These are phyloP conservation scores for Ehretia macrophylla DNA, from an alignment of 257 asterid species.

Conservation along the genomic window DNA sequence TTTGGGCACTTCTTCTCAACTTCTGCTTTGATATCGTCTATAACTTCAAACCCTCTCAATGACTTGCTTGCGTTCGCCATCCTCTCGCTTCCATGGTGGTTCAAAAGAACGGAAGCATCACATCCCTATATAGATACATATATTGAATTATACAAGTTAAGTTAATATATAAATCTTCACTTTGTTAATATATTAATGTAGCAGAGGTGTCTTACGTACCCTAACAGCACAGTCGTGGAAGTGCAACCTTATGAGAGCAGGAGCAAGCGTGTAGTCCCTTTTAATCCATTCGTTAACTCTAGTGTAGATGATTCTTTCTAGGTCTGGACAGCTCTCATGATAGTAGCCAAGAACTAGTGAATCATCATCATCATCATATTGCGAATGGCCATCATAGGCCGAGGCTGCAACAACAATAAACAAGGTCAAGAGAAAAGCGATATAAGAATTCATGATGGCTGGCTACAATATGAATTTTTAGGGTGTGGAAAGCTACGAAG, in stretches of 20 bases:
- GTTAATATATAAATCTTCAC: too few species aligned
- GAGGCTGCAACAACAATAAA: conserved; percentile 14
- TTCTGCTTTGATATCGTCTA: conserved; percentile 59
- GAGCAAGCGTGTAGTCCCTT: conserved; percentile 54
- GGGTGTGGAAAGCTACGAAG: background rate
- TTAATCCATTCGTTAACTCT: conserved; percentile 50
- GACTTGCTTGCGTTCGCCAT: conserved; percentile 48
- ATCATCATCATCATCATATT: conserved; percentile 7
- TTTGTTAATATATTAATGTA: background rate
- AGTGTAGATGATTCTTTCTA: conserved; percentile 45
- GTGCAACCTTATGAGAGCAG: conserved; percentile 71
- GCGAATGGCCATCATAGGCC: background rate
- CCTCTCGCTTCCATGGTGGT: conserved; percentile 59
- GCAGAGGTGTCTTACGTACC: conserved; percentile 33
- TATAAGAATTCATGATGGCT: conserved; percentile 4
- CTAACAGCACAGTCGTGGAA: conserved; percentile 76
- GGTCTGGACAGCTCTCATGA: conserved; percentile 46
- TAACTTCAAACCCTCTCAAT: conserved; percentile 59
- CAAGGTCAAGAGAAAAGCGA: background rate
- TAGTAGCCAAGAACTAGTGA: conserved; percentile 37
- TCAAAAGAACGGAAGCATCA: conserved; percentile 63
- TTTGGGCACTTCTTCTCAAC: conserved; percentile 62
- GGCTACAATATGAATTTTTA: background rate
- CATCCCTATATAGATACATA: conserved; percentile 65
- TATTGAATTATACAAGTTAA: background rate